Conservation (phyloP, 2,329 filamentous ascomycete species). For the Microsporum canis region DNA sequence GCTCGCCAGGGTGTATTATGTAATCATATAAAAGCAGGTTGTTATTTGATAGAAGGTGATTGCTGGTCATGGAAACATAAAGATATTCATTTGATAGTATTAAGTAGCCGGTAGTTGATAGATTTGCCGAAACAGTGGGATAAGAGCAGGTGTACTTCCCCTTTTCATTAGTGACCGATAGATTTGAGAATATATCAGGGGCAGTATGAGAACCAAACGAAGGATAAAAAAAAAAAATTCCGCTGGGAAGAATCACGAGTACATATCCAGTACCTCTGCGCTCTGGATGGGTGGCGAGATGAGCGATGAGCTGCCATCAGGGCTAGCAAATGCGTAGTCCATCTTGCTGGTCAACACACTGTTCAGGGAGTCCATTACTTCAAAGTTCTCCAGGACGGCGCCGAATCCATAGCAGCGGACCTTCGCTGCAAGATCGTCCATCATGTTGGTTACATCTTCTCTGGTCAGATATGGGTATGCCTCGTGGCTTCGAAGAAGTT, state of each 20-base stretch:
- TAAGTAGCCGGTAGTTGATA: background rate
- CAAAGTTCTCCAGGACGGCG: conserved; percentile 58
- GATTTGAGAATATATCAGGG: background rate
- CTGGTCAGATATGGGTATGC: conserved; percentile 53
- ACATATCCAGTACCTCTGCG: conserved; percentile 8
- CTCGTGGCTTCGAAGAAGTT: conserved; percentile 63
- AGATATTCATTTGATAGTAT: background rate
- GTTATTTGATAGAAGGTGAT: background rate
- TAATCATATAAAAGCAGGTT: background rate
- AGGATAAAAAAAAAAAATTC: background rate
- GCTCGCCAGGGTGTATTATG: conserved; percentile 8
- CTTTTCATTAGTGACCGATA: background rate
- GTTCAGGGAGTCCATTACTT: conserved; percentile 59
- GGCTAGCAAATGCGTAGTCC: conserved; percentile 2
- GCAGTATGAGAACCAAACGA: background rate
- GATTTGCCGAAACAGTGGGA: background rate
- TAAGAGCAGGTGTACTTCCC: background rate
- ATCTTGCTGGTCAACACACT: conserved; percentile 52
- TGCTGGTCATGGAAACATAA: background rate
- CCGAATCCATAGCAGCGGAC: conserved; percentile 83
- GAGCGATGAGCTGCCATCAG: background rate
- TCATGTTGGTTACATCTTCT: conserved; percentile 60
- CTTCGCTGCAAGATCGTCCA: conserved; percentile 64
- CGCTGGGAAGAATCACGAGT: conserved; percentile 8
- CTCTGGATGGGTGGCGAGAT: background rate